Conservation (phyloP, 177 flowering plant genomes). For the Vitis hybrid region DNA sequence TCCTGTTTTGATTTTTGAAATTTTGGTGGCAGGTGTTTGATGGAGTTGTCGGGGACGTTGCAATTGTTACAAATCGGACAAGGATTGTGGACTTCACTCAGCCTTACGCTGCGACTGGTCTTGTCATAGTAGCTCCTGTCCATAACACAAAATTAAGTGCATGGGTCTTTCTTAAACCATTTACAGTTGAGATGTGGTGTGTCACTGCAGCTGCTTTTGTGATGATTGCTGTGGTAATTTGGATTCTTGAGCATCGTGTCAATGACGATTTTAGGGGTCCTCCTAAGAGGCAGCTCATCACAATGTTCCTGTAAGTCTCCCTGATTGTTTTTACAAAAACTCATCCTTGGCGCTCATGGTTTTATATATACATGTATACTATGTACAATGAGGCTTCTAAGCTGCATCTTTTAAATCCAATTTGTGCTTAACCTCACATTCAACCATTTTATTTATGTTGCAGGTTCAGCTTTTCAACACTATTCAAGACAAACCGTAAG, state of each 20-base stretch:
- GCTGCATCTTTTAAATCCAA: background rate
- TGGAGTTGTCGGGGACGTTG: conserved; percentile 80
- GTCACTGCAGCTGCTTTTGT: conserved; percentile 57
- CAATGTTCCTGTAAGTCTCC: conserved; percentile 60
- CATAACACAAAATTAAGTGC: conserved; percentile 44
- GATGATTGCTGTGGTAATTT: conserved; percentile 64
- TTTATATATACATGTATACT: background rate
- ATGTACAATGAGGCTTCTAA: background rate
- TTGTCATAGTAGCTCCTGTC: conserved; percentile 65
- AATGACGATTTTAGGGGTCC: conserved; percentile 79
- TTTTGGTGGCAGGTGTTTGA: conserved; percentile 50
- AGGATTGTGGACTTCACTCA: conserved; percentile 73
- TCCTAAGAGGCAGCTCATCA: conserved; percentile 60
- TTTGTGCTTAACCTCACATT: conserved; percentile 2
- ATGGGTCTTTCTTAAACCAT: conserved; percentile 82
- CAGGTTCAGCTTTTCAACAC: conserved; percentile 88
- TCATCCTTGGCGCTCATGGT: background rate
- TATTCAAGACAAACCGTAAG: conserved; percentile 72
- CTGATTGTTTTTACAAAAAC: background rate
- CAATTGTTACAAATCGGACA: conserved; percentile 70
- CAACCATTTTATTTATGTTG: conserved; percentile 19
- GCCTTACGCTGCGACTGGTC: conserved; percentile 68
- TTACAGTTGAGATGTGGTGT: conserved; percentile 73
- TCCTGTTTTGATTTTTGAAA: background rate
- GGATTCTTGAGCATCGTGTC: conserved; percentile 83